Base-by-base conservation (phyloP, 2,329 filamentous ascomycete species). In the Malbranchea zuffiana region DNA sequence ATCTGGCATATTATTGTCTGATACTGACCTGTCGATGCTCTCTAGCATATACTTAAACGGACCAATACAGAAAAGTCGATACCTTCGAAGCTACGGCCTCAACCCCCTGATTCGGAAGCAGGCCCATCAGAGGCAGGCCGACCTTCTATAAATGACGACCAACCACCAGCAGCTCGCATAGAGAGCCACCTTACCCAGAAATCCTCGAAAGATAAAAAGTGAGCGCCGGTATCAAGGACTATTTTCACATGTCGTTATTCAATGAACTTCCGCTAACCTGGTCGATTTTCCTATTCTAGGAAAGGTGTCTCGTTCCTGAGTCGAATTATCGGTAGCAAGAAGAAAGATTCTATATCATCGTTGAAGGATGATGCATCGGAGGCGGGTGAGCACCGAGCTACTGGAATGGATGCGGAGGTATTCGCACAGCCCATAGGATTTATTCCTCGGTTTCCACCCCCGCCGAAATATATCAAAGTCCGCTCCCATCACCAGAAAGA, bases 301-400 rank as follows among this genome's bases (percentile, higher is more conserved):
- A 95, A 94, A 65, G 80, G 82, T 18, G 75, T 81, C 12, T 94
- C 86, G 10, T 94, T 98, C 55, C 73, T 98, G 18, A 92, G 85
- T 58, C 82, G 86, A 37, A 71, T 96, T 58, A 82, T 83, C 50
- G 71, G 73, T 44, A 72, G 70, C 42, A 86, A 85, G 65, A 92
- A 81, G 60, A 85, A 82, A 54, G 74, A 75, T 43, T 47, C 52
- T 8, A 17, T 24, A 11, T 65, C 71, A 18, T 69, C 72, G 23
- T 46, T 55, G 27, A 58, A 63, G 39, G 64, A 68, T 50, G 75
- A 80, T 60, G 78, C 74, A 50, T 85, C 81, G 1, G 83, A 87
- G 50, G 58, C 76, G 31, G 79, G 77, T 34, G 72, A 74, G 46
- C 73, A 76, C 47, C 74, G 85, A 46, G 78, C 75, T 20, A 82